Evolutionary conservation across 2,329 filamentous ascomycete species (phyloP), one percentile per base, ranked within the genome.

Genomic region (Hymenoscyphus salicellus): DNA sequence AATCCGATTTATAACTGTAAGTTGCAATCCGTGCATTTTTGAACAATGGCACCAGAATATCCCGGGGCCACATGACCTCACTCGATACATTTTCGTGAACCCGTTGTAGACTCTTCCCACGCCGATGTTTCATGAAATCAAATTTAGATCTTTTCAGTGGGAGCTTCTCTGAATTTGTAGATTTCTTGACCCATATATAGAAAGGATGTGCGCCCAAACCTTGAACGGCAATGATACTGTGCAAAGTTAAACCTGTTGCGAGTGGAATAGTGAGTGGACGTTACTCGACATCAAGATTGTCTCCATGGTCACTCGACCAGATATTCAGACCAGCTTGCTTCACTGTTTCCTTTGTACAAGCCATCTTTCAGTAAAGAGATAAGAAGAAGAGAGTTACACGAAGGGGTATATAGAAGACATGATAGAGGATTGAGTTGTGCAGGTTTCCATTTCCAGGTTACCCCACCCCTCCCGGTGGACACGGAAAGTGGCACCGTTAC

Each of bases 1-100:
- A 68, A 36, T 66, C 66, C 14, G 66, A 69, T 58, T 69, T 62
- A 57, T 69, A 69, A 46, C 66, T 68, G 62, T 68, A 68, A 1
- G 66, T 68, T 7, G 66, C 66, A 26, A 68, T 63, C 32, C 67
- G 62, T 20, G 62, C 66, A 59, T 68, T 56, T 46, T 57, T 49
- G 36, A 68, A 68, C 33, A 32, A 32, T 17, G 66, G 68, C 28
- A 67, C 66, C 10, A 67, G 61, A 33, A 65, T 52, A 46, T 69
- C 66, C 43, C 64, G 60, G 28, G 63, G 30, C 66, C 64, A 69
- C 64, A 69, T 68, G 30, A 43, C 7, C n/a, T 60, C 41, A 2
- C 17, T 7, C 1, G 17, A 46, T 4, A 46, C 17, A 20, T 23
- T 17, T 8, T 46, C 43, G 5, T 23, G 17, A 46, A 20, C 43